These are phyloP conservation scores for Lentinula edodes DNA, from an alignment of 768 basidiomycete species.

Conservation along the genomic window DNA sequence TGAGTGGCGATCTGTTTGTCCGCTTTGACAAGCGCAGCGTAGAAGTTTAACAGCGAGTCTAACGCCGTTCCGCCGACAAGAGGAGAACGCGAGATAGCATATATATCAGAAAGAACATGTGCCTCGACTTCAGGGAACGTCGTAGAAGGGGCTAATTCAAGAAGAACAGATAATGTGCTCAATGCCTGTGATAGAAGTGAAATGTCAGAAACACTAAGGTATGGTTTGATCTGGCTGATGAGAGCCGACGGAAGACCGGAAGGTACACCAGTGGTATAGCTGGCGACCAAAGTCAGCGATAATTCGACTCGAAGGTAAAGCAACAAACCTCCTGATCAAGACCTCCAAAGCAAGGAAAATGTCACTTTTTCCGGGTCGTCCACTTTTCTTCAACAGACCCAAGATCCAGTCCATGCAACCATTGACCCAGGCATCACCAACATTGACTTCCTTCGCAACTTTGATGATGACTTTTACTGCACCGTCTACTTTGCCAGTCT, in stretches of 20 bases:
- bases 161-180: conserved; percentile 57
- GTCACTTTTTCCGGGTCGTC: conserved; percentile 71
- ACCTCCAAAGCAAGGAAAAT: conserved; percentile 74
- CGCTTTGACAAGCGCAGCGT: conserved; percentile 73
- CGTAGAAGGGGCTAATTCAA: conserved; percentile 57
- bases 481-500: conserved; percentile 63
- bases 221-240: conserved; percentile 68
- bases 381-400: conserved; percentile 70
- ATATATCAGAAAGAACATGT: conserved; percentile 62
- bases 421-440: conserved; percentile 77
- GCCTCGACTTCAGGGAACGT: conserved; percentile 77
- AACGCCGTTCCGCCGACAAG: conserved; percentile 71
- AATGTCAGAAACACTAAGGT: conserved; percentile 73
- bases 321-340: conserved; percentile 56
- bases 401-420: conserved; percentile 75
- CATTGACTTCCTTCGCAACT: conserved; percentile 70
- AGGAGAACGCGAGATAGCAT: conserved; percentile 71
- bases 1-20: conserved; percentile 81
- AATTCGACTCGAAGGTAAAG: not conserved
- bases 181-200: conserved; percentile 71
- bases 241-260: conserved; percentile 53
- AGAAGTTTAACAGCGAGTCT: conserved; percentile 81
- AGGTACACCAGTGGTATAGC: conserved; percentile 43
- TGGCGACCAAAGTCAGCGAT: conserved; percentile 8
- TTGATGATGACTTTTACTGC: conserved; percentile 79